Evolutionary conservation across 176 grass and related monocot genomes (phyloP).

Genomic region (Areca catechu): DNA sequence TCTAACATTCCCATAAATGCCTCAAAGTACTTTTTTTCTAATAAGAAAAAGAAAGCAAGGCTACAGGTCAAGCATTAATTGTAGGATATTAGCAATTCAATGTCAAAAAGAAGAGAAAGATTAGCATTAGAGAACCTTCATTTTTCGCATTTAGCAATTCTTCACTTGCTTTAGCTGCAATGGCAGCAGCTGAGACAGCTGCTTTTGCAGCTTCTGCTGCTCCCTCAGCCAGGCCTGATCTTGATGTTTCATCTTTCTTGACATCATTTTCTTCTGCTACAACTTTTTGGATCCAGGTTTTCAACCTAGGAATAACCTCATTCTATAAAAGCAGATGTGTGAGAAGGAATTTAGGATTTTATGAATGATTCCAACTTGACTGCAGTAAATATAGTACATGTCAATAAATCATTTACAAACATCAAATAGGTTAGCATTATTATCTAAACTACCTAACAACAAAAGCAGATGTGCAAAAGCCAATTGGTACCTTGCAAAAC

Average conservation of each 20-base stretch:
- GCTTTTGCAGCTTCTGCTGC: constrained; percentile 59
- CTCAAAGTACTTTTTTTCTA: constrained; percentile 65
- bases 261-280: constrained; percentile 61
- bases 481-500: constrained; percentile 14
- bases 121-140: constrained; percentile 42
- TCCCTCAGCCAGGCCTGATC: constrained; percentile 56
- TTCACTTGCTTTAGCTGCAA: constrained; percentile 62
- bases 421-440: too few species aligned
- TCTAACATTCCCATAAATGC: constrained; percentile 59
- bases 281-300: constrained; percentile 54
- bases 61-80: too few species aligned
- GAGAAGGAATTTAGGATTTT: not conserved
- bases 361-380: too few species aligned
- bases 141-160: constrained; percentile 65
- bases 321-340: constrained; percentile 38
- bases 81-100: too few species aligned
- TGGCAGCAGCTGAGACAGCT: constrained; percentile 55
- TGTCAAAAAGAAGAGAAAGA: too few species aligned
- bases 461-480: too few species aligned
- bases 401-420: too few species aligned
- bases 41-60: constrained; percentile 5
- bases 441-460: too few species aligned
- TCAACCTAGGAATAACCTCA: constrained; percentile 48
- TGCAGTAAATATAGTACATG: too few species aligned
- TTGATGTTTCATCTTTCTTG: constrained; percentile 26